Percentiles rank a stretch among this genome's conserved stretches.
phyloP scores from a whole-genome alignment of 106 monocot genomes.

The Platanthera zijinensis region DNA sequence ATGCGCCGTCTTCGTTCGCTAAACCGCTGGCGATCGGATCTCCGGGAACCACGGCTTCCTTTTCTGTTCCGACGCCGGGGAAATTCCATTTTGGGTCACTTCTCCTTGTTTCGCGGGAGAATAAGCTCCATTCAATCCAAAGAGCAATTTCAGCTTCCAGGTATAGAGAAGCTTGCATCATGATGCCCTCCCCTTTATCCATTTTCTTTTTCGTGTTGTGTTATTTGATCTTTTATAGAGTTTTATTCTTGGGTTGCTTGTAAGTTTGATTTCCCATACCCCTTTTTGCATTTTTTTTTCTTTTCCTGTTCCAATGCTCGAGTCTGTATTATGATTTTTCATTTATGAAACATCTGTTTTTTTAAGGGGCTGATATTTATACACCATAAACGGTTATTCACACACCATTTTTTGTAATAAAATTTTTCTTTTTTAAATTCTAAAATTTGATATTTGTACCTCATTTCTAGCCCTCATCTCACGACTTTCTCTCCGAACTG shows the following conservation, averaged over 20 bases:
- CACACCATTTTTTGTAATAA: too few species aligned
- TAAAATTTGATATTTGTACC: too few species aligned
- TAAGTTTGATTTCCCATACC: background rate
- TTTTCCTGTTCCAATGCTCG: background rate
- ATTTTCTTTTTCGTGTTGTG: background rate
- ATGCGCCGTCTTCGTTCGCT: background rate
- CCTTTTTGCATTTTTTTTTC: background rate
- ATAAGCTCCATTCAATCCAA: conserved; percentile 9
- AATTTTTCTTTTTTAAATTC: too few species aligned
- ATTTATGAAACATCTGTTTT: background rate
- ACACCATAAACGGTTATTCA: too few species aligned
- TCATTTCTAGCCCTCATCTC: too few species aligned
- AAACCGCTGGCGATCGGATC: background rate
- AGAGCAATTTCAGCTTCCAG: conserved; percentile 5
- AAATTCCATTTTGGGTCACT: background rate
- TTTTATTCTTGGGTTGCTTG: background rate
- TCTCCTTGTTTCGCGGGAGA: background rate
- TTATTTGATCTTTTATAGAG: background rate
- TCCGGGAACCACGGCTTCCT: background rate
- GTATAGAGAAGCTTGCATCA: background rate
- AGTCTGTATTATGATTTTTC: background rate
- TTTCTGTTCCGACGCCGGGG: background rate
- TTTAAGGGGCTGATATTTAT: too few species aligned
- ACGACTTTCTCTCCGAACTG: too few species aligned
- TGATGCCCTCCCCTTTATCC: background rate